These are phyloP conservation scores for Mycena citricolor DNA, from an alignment of 1,284 basidiomycete genomes.

Conservation along the genomic window DNA sequence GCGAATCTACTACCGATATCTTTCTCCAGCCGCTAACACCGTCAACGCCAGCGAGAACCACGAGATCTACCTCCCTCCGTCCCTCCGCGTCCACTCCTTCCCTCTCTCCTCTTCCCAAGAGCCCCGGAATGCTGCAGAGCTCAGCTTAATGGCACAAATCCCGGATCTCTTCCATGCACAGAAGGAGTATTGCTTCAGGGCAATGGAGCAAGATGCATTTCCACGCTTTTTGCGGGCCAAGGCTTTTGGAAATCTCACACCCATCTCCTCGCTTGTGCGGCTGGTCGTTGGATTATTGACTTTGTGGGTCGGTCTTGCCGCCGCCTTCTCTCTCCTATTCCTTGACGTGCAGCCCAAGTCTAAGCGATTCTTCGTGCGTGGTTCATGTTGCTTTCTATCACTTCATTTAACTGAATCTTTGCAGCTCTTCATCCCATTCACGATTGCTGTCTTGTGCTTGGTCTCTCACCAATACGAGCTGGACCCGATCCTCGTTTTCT, in stretches of 20 bases:
- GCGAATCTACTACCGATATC: constrained; percentile 92
- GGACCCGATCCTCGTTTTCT: constrained; percentile 87
- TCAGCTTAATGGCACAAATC: constrained; percentile 81
- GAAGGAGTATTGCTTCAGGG: constrained; percentile 96
- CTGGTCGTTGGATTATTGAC: constrained; percentile 83
- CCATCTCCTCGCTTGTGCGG: constrained; percentile 82
- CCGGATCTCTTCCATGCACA: constrained; percentile 97
- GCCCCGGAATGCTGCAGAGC: constrained; percentile 69
- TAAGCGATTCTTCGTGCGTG: constrained; percentile 90
- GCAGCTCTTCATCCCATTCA: constrained; percentile 92
- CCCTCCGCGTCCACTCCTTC: constrained; percentile 80
- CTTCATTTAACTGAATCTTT: constrained; percentile 12
- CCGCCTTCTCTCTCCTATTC: constrained; percentile 91
- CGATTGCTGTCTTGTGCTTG: constrained; percentile 86
- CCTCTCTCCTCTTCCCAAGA: constrained; percentile 69
- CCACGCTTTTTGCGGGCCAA: constrained; percentile 94
- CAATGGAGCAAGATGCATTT: constrained; percentile 98
- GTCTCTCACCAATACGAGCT: constrained; percentile 96
- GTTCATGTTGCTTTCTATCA: neutral
- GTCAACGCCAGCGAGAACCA: constrained; percentile 71
- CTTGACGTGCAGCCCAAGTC: constrained; percentile 88
- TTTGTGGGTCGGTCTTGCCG: constrained; percentile 90
- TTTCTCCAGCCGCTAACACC: constrained; percentile 69
- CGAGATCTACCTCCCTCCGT: constrained; percentile 93
- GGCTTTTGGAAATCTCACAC: constrained; percentile 95